Evolutionary conservation across 345 rosid genomes (phyloP), one percentile per base, ranked within the genome.

Genomic region (Excoecaria cochinchinensis): DNA sequence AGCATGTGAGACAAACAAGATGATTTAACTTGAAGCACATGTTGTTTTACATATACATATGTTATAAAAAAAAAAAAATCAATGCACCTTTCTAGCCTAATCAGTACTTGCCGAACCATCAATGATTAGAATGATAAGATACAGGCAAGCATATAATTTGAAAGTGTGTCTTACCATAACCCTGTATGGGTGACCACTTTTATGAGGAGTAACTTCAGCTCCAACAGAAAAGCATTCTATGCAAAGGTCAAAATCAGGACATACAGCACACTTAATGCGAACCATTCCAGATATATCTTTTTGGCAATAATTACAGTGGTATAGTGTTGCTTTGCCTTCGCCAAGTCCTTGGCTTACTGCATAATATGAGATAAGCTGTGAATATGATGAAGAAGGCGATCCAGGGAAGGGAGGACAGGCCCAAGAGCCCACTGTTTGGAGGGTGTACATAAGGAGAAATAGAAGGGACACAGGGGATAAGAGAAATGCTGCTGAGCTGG

Each of bases 161-260:
- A 53, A 15, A 19, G 19, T n/a, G 2, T 22, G 4, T n/a, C 56
- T 72, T 55, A 95, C 99, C 99, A 95, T 95, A 79, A 95, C 91
- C 77, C 95, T 85, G 77, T 91, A 90, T 0, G 82, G 96, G 73
- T 95, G 99, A 80, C 78, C 89, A 81, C 91, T 73, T 85, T 86
- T 89, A 76, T 93, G 98, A 73, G 92, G 90, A 75, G 47, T 75
- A 70, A 89, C 84, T 72, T 95, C 95, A 81, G 88, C 97, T 70
- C 98, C 97, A n/a, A 91, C 90, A 61, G 86, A 88, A 53, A 91
- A 93, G 76, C 99, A 95, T 78, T 91, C 98, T 6, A 95, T 74
- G 74, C 99, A 95, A 74, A 95, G 99, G 80, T 95, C 98, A 80
- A 90, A 95, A 86, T 93, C 96, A 7, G 85, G 80, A 75, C 99